Conservation (phyloP, 495 filamentous ascomycete species). For the Durotheca rogersii region DNA sequence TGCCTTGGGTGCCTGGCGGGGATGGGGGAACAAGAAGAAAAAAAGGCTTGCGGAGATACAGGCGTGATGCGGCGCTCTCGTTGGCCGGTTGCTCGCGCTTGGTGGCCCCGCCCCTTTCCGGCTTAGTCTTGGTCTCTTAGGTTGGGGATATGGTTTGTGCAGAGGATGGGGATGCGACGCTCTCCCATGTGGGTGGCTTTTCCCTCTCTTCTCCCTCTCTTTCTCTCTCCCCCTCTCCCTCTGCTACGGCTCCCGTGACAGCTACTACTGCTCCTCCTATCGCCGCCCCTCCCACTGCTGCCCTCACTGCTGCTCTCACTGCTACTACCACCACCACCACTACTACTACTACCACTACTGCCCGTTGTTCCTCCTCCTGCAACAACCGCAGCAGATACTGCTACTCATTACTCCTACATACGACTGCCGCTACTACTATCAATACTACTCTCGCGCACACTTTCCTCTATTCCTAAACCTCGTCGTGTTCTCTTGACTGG, state of each 20-base stretch:
- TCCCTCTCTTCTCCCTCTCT: conserved; percentile 21
- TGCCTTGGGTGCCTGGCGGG: conserved; percentile 1
- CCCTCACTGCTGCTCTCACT: no score
- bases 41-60: conserved; percentile 19
- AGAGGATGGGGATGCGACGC: conserved; percentile 11
- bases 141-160: conserved; percentile 24
- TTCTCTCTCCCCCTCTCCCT: conserved; percentile 22
- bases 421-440: conserved; percentile 4
- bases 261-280: no score
- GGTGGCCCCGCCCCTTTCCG: conserved; percentile 10
- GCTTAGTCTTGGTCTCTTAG: conserved; percentile 7
- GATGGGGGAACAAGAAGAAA: neutral
- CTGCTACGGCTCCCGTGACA: conserved; percentile 10
- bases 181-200: conserved; percentile 22
- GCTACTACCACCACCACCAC: no score
- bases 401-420: conserved; percentile 3
- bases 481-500: no score
- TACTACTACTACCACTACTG: no score
- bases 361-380: no score
- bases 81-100: conserved; percentile 15
- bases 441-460: conserved; percentile 23
- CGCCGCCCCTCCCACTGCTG: no score
- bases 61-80: conserved; percentile 10
- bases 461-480: conserved; percentile 16
- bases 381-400: no score